Evolutionary conservation across 768 basidiomycete species (phyloP), one percentile per base, ranked within the genome.

Genomic region (Trametes elegans): DNA sequence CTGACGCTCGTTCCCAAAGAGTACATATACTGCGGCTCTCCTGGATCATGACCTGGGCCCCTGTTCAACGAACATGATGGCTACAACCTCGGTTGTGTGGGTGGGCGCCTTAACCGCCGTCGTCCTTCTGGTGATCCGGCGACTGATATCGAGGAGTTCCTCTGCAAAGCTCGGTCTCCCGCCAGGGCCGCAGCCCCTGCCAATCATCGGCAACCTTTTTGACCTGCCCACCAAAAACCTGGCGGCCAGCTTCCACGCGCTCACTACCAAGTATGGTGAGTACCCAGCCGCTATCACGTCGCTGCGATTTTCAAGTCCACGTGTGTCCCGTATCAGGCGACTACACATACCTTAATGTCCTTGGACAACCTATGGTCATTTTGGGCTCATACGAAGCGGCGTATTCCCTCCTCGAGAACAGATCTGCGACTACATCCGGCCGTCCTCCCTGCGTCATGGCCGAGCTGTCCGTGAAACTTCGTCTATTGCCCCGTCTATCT

Each of bases 141-240:
- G 49, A 14, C 26, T 49, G 5, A 23, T 39, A 3, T 28, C 27
- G 10, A 40, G 31, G 27, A 39, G 32, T 6, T 29, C 49, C 11
- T 49, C 49, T 18, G 27, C 38, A 4, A 36, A 27, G 27, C 49
- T 23, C 27, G 36, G 32, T 8, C 8, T 57, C 5, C 68, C 68
- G 10, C 67, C 68, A 14, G 67, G 68, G 3, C 67, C 68, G 28
- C 59, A 52, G 32, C 54, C 57, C 1, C 39, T 45, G 41, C 63
- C 65, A 0, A 36, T 69, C 23, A 24, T 69, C 1, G 68, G 68
- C 7, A 68, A 66, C 29, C 41, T 67, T 4, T 38, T 64, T 8
- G 60, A 66, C 29, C 52, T 65, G 32, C 64, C 65, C 3, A 40
- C 48, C n/a, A 53, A 58, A n/a, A 18, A 63, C 7, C 45, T 55